Evolutionary conservation across 768 basidiomycete genomes (phyloP).

Genomic region (Dioszegia crocea): DNA sequence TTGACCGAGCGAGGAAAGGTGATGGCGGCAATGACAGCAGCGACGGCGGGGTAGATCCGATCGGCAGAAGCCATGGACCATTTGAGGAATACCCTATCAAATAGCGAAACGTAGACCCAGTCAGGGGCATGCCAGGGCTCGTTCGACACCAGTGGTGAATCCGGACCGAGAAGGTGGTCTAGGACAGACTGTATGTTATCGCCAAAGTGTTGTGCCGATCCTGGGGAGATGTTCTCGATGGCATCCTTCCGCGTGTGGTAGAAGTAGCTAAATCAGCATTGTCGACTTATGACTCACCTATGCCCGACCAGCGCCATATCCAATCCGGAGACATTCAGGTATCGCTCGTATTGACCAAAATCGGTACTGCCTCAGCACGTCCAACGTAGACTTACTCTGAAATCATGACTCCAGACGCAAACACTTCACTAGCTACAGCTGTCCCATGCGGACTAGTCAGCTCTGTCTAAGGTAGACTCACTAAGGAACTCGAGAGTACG

Average conservation of each 20-base stretch:
- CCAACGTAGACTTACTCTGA: constrained; percentile 63
- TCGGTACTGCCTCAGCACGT: constrained; percentile 64
- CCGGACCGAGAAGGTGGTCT: constrained; percentile 64
- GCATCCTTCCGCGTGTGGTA: constrained; percentile 84
- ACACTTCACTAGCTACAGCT: constrained; percentile 84
- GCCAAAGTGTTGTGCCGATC: constrained; percentile 85
- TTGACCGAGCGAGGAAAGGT: constrained; percentile 2
- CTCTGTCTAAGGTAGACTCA: constrained; percentile 28
- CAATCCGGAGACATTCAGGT: constrained; percentile 82
- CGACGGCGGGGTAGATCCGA: constrained; percentile 56
- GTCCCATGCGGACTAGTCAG: constrained; percentile 69
- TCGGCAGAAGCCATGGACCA: constrained; percentile 72
- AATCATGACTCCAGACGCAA: constrained; percentile 80
- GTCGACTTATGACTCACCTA: constrained; percentile 33
- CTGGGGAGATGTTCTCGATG: constrained; percentile 76
- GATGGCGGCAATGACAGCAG: constrained; percentile 50
- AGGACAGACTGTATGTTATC: constrained; percentile 79
- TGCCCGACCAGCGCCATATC: constrained; percentile 72
- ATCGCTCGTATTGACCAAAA: constrained; percentile 87
- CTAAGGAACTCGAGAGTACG: constrained; percentile 80
- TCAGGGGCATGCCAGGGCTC: constrained; percentile 59
- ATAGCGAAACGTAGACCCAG: constrained; percentile 67
- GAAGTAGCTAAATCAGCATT: constrained; percentile 57
- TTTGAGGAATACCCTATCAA: constrained; percentile 62
- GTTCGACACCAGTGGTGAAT: constrained; percentile 49